phyloP scores from a whole-genome alignment of 139 green algal genomes.

The Medakamo hakoo region DNA sequence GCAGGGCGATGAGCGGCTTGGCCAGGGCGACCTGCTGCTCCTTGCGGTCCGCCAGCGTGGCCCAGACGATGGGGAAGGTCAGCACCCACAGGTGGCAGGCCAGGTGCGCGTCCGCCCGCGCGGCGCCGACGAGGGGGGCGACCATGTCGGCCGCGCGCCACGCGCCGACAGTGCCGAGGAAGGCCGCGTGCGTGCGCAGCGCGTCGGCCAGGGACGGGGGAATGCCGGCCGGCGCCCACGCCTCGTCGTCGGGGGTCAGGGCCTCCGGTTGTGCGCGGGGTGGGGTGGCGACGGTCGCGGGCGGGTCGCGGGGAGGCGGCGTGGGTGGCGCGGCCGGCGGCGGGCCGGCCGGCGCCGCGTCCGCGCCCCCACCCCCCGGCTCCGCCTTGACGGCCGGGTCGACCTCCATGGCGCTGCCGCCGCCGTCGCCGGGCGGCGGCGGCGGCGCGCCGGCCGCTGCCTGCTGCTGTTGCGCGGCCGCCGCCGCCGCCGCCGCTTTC shows the following conservation, averaged over 20 bases:
- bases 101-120: constrained; percentile 41
- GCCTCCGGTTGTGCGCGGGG: no score
- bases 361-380: neutral
- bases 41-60: constrained; percentile 65
- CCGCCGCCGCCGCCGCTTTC: constrained; percentile 1
- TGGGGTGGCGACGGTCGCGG: neutral
- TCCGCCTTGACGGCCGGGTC: neutral
- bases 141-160: constrained; percentile 29
- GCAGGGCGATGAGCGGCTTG: constrained; percentile 86
- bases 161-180: neutral
- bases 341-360: neutral
- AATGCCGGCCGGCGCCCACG: neutral
- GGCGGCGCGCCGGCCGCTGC: neutral
- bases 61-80: constrained; percentile 97
- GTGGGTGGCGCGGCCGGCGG: neutral
- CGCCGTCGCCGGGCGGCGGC: neutral
- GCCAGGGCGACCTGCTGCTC: constrained; percentile 76
- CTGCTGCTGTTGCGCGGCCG: neutral
- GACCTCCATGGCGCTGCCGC: no score
- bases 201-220: neutral
- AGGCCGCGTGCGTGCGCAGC: neutral
- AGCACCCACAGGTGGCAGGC: constrained; percentile 79
- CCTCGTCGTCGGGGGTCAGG: neutral
- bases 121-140: constrained; percentile 58
- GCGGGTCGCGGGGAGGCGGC: no score